Base-by-base conservation (phyloP, 2,329 filamentous ascomycete species). In the Microsporum canis region DNA sequence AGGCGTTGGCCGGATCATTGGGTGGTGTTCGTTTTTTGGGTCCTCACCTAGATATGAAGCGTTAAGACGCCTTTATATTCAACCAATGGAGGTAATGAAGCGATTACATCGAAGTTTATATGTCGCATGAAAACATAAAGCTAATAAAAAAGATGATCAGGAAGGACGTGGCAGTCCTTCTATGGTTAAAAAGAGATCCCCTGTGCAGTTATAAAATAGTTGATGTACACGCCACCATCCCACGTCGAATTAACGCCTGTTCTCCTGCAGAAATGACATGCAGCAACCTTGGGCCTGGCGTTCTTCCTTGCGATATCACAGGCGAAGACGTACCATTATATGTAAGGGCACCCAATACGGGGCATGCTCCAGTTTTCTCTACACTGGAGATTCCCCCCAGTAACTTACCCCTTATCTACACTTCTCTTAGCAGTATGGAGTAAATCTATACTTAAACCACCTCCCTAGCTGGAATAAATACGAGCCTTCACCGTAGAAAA, bases 131-230 rank as follows among this genome's bases (percentile, higher is more conserved):
- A 36, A 17, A 36, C 10, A 55, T 55, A 23, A 55, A 55, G 7
- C 3, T 23, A 55, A 23, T 34, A 17, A n/a, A 17, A 53, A 36
- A 55, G 51, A 55, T 36, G 29, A 36, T 36, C 51, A 36, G 45
- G 45, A 51, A 34, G 51, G 51, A 55, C 51, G 51, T 55, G 51
- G 51, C 51, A 55, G 29, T 55, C 51, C 33, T 12, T 55, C 51
- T 55, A 17, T 55, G 51, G 51, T 34, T 23, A n/a, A 23, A 36
- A 53, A 36, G 8, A 27, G 29, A n/a, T 55, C 31, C 17, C 31
- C 33, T 34, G 51, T 55, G 31, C 51, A 55, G 31, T 7, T 8
- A 23, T 10, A 55, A 47, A 27, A 47, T 23, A 5, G 6, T 6
- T 17, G 51, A 34, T 17, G 33, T 36, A 8, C 31, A 36, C 51